phyloP scores from a whole-genome alignment of 306 rosid species.

The Echinosophora koreensis region DNA sequence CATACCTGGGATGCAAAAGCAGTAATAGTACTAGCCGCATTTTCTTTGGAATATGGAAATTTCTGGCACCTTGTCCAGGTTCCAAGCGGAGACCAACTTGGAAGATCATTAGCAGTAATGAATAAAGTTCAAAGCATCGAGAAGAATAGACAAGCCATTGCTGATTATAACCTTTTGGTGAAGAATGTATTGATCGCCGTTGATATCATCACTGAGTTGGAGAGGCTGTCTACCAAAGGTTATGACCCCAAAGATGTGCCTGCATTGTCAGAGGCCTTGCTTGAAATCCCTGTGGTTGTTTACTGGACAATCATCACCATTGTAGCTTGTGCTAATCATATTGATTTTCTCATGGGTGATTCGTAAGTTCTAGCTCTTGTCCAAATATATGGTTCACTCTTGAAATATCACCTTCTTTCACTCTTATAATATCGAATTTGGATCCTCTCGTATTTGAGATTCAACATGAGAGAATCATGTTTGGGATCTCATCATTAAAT shows the following conservation, averaged over 20 bases:
- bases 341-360: slow-evolving; percentile 45
- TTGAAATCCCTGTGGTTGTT: slow-evolving; percentile 54
- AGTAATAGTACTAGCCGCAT: slow-evolving; percentile 53
- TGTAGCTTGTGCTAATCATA: slow-evolving; percentile 45
- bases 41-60: slow-evolving; percentile 51
- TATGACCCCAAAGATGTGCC: slow-evolving; percentile 51
- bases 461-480: too few relatives aligned
- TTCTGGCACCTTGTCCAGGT: slow-evolving; percentile 50
- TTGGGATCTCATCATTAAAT: too few relatives aligned
- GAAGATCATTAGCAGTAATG: slow-evolving; percentile 53
- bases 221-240: slow-evolving; percentile 55
- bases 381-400: not conserved
- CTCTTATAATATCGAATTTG: too few relatives aligned
- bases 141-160: slow-evolving; percentile 39
- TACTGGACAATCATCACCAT: slow-evolving; percentile 59
- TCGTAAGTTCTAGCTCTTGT: slow-evolving; percentile 40
- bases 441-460: too few relatives aligned
- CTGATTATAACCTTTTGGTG: slow-evolving; percentile 45
- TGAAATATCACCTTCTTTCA: too few relatives aligned
- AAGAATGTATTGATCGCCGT: slow-evolving; percentile 52
- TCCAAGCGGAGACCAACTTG: slow-evolving; percentile 48
- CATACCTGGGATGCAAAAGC: slow-evolving; percentile 80
- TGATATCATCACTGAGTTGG: slow-evolving; percentile 63
- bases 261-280: slow-evolving; percentile 46
- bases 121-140: slow-evolving; percentile 42